Evolutionary conservation across 352 stramenopile species (phyloP).

Genomic region (Phytopythium boreale): DNA sequence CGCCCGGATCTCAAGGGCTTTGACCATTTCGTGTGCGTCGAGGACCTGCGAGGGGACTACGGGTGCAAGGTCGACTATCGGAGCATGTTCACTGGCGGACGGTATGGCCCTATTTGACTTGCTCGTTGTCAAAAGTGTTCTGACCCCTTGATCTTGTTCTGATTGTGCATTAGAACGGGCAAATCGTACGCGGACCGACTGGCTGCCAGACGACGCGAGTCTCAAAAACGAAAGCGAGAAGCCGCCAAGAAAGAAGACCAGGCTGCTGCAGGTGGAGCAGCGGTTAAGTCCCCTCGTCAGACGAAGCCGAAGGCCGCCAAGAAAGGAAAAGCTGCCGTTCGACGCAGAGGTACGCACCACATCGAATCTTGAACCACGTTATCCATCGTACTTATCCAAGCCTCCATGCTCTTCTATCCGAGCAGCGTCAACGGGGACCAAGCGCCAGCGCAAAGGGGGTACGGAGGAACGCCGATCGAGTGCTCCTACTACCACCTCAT

Average conservation of each 20-base stretch:
- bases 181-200: slow-evolving; percentile 62
- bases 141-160: not conserved
- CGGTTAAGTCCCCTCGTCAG: slow-evolving; percentile 6
- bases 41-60: slow-evolving; percentile 49
- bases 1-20: slow-evolving; percentile 54
- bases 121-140: not conserved
- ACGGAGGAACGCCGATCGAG: slow-evolving; percentile 29
- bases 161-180: slow-evolving; percentile 13
- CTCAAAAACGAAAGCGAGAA: slow-evolving; percentile 48
- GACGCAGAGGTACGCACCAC: slow-evolving; percentile 24
- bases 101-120: slow-evolving; percentile 17
- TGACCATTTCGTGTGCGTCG: slow-evolving; percentile 61
- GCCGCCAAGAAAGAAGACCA: slow-evolving; percentile 14
- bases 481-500: slow-evolving; percentile 16
- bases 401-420: not conserved
- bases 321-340: slow-evolving; percentile 20
- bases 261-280: not conserved
- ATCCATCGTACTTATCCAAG: not conserved
- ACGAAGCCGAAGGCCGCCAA: slow-evolving; percentile 19
- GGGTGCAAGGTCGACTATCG: slow-evolving; percentile 63
- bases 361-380: not conserved
- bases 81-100: slow-evolving; percentile 70
- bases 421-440: slow-evolving; percentile 16
- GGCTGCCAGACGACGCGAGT: slow-evolving; percentile 28
- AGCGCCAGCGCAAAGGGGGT: slow-evolving; percentile 18